Base-by-base conservation (phyloP, 2,329 filamentous ascomycete genomes). In the Cryphonectria nitschkei region DNA sequence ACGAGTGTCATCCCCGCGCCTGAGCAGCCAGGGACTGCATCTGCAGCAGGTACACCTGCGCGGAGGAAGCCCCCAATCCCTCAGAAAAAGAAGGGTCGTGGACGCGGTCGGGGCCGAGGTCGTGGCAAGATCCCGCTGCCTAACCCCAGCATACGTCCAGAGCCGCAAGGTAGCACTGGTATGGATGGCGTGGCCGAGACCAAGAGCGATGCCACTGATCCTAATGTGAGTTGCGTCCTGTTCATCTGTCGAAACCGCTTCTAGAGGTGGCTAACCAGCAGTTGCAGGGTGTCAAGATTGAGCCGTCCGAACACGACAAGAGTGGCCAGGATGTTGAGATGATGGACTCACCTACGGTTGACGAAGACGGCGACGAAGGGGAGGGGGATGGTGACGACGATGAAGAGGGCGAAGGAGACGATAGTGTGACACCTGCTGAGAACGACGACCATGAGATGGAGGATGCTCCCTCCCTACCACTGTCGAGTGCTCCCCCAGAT, bases 1-100 rank as follows among this genome's bases (percentile, higher is more conserved):
- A 89, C 87, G 1, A 85, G 85, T 8, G 82, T 89, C 22, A 84
- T 89, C 50, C 81, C 84, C 0, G 85, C 86, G 2, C 88, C 89
- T 54, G 85, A 85, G 7, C 87, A 86, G 1, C 85, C 87, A 34
- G 81, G 87, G 8, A 91, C 74, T 79, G 87, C 75, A 82, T 87
- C 72, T 4, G 74, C 78, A 3, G 79, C 79, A 32, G 76, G 80
- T 2, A 82, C 84, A 1, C 82, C 84, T 1, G 79, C 77, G n/a
- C 82, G 84, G 77, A 88, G 91, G 77, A 89, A 91, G 72, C 91
- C 91, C 0, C 91, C 91, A 39, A 92, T 92, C 0, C 93, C 93
- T 0, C 94, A 94, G 79, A 91, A 93, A 79, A 97, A 95, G 84
- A 85, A 88, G 64, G 70, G 70, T 41, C 72, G 72, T 54, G 85